These are phyloP conservation scores for Saturnispora serradocipensis DNA, from an alignment of 805 yeast genomes.

Conservation along the genomic window DNA sequence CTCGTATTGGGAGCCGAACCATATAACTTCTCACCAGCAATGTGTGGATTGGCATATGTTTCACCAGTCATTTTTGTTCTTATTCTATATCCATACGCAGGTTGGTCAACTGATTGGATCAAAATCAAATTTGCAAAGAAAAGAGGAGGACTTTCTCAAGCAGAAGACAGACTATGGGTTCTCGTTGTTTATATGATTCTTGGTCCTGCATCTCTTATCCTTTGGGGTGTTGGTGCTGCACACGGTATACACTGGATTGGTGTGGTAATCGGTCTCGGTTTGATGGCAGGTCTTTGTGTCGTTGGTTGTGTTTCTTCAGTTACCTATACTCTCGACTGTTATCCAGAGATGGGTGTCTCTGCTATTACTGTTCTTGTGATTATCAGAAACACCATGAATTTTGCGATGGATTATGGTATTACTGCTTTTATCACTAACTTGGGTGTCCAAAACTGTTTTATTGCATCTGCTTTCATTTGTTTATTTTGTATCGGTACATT, in stretches of 20 bases:
- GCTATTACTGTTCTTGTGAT: slow-evolving; percentile 48
- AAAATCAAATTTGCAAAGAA: slow-evolving; percentile 39
- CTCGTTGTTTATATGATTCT: slow-evolving; percentile 36
- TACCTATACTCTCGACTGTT: slow-evolving; percentile 48
- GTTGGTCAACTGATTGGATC: slow-evolving; percentile 42
- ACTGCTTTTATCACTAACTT: slow-evolving; percentile 46
- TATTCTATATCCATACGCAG: slow-evolving; percentile 37
- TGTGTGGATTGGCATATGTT: slow-evolving; percentile 42
- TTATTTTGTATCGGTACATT: slow-evolving; percentile 39
- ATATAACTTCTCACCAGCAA: slow-evolving; percentile 40
- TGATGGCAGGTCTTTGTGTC: slow-evolving; percentile 45
- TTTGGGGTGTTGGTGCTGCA: slow-evolving; percentile 60
- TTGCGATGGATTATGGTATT: slow-evolving; percentile 51
- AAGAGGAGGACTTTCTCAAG: slow-evolving; percentile 42
- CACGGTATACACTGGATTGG: slow-evolving; percentile 48
- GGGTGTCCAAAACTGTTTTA: slow-evolving; percentile 49
- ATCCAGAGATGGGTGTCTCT: slow-evolving; percentile 43
- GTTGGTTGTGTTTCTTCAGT: slow-evolving; percentile 44
- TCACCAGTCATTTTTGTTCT: slow-evolving; percentile 44
- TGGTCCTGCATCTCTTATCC: slow-evolving; percentile 45
- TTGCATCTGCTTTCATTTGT: slow-evolving; percentile 46
- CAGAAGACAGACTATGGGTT: slow-evolving; percentile 52
- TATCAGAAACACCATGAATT: slow-evolving; percentile 49
- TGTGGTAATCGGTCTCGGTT: slow-evolving; percentile 44
- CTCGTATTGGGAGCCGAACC: slow-evolving; percentile 36